Percentiles rank a stretch among this genome's conserved stretches.
Evolutionary conservation across 345 rosid genomes (phyloP).

Genomic region (Acer campestre): DNA sequence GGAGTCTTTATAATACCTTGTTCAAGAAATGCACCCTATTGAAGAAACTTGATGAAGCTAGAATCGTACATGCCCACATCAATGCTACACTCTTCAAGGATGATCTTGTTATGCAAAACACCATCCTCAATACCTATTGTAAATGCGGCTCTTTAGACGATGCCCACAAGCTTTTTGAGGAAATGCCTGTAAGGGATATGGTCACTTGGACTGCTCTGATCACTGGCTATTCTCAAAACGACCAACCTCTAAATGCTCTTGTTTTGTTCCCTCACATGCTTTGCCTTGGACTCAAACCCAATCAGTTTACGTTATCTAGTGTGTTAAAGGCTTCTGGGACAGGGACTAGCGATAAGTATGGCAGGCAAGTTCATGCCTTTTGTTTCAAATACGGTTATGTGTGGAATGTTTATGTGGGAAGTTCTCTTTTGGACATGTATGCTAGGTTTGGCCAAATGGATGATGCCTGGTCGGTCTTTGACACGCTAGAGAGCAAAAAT

Average conservation of each 20-base stretch:
- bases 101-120: conserved; percentile 45
- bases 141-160: conserved; percentile 50
- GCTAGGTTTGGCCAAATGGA: conserved; percentile 53
- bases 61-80: conserved; percentile 43
- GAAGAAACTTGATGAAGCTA: conserved; percentile 38
- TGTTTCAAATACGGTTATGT: conserved; percentile 47
- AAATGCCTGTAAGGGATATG: conserved; percentile 47
- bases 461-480: conserved; percentile 47
- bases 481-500: conserved; percentile 46
- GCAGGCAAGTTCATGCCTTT: conserved; percentile 58
- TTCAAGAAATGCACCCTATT: conserved; percentile 49
- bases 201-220: conserved; percentile 67
- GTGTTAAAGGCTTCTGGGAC: conserved; percentile 62
- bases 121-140: conserved; percentile 45
- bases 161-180: conserved; percentile 54
- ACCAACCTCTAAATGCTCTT: conserved; percentile 45
- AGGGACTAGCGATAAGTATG: conserved; percentile 27
- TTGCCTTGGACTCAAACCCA: conserved; percentile 41
- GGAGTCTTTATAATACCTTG: conserved; percentile 39
- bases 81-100: conserved; percentile 33
- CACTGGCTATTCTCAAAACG: conserved; percentile 58
- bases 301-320: conserved; percentile 58
- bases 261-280: conserved; percentile 50
- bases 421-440: conserved; percentile 62
- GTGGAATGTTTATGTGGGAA: conserved; percentile 62